Evolutionary conservation across 139 green algal species (phyloP).

Genomic region (Nannochloris sp.): DNA sequence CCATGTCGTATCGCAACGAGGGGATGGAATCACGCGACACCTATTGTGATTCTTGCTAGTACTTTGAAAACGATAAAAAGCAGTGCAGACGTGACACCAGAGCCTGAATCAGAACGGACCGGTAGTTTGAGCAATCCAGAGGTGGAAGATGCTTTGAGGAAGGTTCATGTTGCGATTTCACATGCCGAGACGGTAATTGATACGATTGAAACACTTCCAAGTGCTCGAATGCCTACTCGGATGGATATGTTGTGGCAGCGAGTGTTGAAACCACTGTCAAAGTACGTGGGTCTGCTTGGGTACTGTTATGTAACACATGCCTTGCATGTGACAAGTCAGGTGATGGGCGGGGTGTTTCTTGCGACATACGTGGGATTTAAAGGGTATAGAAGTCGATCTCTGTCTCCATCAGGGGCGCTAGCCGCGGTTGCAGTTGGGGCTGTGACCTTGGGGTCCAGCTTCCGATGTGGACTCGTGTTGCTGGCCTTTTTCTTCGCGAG

Average conservation of each 20-base stretch:
- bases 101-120: background rate
- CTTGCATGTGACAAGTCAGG: background rate
- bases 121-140: background rate
- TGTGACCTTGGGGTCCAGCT: constrained; percentile 47
- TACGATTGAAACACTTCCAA: constrained; percentile 20
- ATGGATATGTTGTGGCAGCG: background rate
- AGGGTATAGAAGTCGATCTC: constrained; percentile 14
- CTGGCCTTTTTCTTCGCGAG: constrained; percentile 71
- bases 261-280: constrained; percentile 1
- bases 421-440: constrained; percentile 43
- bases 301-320: constrained; percentile 13
- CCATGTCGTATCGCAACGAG: too few relatives aligned
- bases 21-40: too few relatives aligned
- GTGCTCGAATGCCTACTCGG: constrained; percentile 5
- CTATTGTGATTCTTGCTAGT: too few relatives aligned
- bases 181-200: constrained; percentile 13
- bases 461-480: constrained; percentile 58
- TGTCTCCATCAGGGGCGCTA: constrained; percentile 19
- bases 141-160: constrained; percentile 15
- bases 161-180: constrained; percentile 10
- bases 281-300: constrained; percentile 8
- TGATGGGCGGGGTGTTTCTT: constrained; percentile 16
- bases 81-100: background rate
- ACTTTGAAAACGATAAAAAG: too few relatives aligned
- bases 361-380: background rate